Evolutionary conservation across 495 filamentous ascomycete species (phyloP), one percentile per base, ranked within the genome.

Genomic region (Hypoxylon intermedium): DNA sequence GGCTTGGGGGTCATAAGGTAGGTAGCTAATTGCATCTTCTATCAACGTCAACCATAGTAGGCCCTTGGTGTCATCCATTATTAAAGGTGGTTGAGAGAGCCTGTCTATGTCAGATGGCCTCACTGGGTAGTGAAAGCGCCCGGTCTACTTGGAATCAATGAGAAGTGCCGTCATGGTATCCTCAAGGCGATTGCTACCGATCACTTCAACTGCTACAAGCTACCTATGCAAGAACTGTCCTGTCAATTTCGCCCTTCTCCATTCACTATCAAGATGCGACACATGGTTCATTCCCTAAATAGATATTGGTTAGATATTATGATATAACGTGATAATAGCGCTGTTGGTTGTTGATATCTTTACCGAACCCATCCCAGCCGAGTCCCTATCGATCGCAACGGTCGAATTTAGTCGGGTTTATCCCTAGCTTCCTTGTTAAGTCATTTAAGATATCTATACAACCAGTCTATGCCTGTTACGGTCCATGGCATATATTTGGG

Each of bases 271-370:
- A 23, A 24, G 40, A 59, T 52, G 38, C 31, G 31, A 36, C 15
- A 44, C 31, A 21, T 12, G 38, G 15, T 45, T 15, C 15, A n/a
- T n/a, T n/a, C 18, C 37, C 31, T 5, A 5, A 30, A 46, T 13
- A 33, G 36, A 15, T 40, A 9, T 37, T 51, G 9, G 15, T 43
- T 12, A n/a, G 51, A 26, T 47, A n/a, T n/a, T n/a, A n/a, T 42
- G 26, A 13, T 30, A 51, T 65, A 34, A 40, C 51, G 45, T 57
- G 40, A 60, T 56, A 42, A 30, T 37, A 28, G 21, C 21, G 49
- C 38, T 51, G 40, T 56, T 55, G 40, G 52, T 49, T 60, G 56
- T 51, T 52, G 30, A 45, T 26, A 40, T n/a, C 6, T 46, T 54
- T 54, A 51, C 33, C 50, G 21, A 59, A 36, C 18, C 21, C 12